phyloP scores from a whole-genome alignment of 352 stramenopile genomes.

The Phytophthora macrochlamydospora region DNA sequence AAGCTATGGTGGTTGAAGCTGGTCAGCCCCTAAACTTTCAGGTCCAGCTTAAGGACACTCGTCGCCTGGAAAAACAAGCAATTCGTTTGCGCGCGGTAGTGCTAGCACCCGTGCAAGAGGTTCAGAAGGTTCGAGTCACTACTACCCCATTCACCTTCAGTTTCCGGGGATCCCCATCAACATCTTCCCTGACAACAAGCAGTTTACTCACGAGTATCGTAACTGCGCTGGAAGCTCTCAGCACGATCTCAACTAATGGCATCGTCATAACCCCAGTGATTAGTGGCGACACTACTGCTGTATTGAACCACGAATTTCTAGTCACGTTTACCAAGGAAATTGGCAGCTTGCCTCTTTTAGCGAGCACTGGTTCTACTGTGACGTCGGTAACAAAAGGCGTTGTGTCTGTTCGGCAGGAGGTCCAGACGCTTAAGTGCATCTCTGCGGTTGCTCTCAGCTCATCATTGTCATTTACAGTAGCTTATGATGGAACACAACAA shows the following conservation, averaged over 20 bases:
- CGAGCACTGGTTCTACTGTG: conserved; percentile 39
- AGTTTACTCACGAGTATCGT: conserved; percentile 55
- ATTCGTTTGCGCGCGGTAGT: conserved; percentile 65
- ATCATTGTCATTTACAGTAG: conserved; percentile 60
- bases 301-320: conserved; percentile 48
- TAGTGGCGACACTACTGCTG: conserved; percentile 35
- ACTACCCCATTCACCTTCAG: conserved; percentile 48
- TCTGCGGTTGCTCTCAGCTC: conserved; percentile 37
- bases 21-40: conserved; percentile 74
- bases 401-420: conserved; percentile 64
- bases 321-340: conserved; percentile 72
- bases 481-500: conserved; percentile 41
- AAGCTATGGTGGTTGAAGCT: conserved; percentile 58
- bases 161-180: conserved; percentile 60
- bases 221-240: conserved; percentile 73
- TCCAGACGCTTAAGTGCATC: conserved; percentile 80
- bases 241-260: conserved; percentile 80
- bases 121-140: conserved; percentile 62
- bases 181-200: conserved; percentile 32
- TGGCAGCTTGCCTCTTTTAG: conserved; percentile 51
- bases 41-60: conserved; percentile 91
- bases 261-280: conserved; percentile 70
- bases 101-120: conserved; percentile 46
- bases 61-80: conserved; percentile 69
- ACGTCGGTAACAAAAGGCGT: conserved; percentile 41